A percentile compares a stretch with the other conserved stretches of the same genome.
phyloP scores from a whole-genome alignment of 176 grass and related monocot species.

The Phoenix roebelenii region DNA sequence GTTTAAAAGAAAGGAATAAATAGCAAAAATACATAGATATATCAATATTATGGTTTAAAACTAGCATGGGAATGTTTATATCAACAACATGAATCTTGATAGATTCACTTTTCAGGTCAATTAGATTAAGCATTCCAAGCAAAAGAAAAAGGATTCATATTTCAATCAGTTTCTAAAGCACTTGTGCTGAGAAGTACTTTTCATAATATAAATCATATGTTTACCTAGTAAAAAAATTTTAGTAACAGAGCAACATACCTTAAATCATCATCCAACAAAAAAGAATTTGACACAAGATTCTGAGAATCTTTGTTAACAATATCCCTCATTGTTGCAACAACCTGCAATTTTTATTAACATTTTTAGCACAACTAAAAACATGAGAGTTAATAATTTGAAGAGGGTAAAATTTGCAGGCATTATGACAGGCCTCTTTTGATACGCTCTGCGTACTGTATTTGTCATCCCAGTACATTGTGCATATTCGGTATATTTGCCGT shows the following conservation, averaged over 20 bases:
- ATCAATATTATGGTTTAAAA: too few relatives aligned
- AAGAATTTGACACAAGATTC: constrained; percentile 84
- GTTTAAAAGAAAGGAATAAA: too few relatives aligned
- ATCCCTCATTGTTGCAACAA: constrained; percentile 81
- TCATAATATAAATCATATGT: too few relatives aligned
- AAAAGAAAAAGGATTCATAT: too few relatives aligned
- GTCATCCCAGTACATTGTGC: constrained; percentile 98
- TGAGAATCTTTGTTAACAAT: constrained; percentile 82
- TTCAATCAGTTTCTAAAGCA: too few relatives aligned
- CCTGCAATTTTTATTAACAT: constrained; percentile 28
- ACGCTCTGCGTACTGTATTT: constrained; percentile 79
- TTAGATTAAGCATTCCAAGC: too few relatives aligned
- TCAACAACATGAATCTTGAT: too few relatives aligned
- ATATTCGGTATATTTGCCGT: constrained; percentile 94
- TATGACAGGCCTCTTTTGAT: constrained; percentile 49
- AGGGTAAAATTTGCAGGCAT: not conserved
- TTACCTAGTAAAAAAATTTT: not conserved
- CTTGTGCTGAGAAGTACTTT: too few relatives aligned
- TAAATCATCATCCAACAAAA: constrained; percentile 91
- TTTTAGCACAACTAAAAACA: constrained; percentile 12
- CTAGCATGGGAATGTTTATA: too few relatives aligned
- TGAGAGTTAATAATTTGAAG: constrained; percentile 8
- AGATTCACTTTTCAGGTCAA: too few relatives aligned
- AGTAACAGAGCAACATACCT: constrained; percentile 33
- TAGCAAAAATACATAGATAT: too few relatives aligned